phyloP scores from a whole-genome alignment of 495 filamentous ascomycete species.

The Neurospora sp. region DNA sequence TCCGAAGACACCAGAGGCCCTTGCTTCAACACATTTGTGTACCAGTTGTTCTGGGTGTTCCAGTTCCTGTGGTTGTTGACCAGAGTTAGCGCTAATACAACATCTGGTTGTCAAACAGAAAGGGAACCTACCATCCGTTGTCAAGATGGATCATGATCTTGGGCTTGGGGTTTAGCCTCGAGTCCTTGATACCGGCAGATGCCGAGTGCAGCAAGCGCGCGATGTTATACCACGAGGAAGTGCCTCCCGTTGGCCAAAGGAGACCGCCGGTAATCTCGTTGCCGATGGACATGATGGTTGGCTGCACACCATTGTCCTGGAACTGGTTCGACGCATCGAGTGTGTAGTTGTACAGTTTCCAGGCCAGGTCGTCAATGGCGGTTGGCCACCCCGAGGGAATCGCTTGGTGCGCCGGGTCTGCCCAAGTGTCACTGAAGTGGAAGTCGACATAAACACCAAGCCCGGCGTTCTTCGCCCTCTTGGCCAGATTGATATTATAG shows the following conservation, averaged over 20 bases:
- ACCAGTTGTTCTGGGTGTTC: conserved; percentile 53
- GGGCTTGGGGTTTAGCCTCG: conserved; percentile 41
- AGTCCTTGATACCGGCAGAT: conserved; percentile 52
- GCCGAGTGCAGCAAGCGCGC: conserved; percentile 52
- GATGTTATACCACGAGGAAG: conserved; percentile 45
- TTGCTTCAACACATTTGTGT: conserved; percentile 44
- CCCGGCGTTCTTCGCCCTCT: conserved; percentile 53
- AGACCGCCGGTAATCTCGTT: conserved; percentile 59
- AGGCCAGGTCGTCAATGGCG: conserved; percentile 45
- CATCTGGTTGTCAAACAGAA: not conserved
- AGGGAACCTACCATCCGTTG: conserved; percentile 43
- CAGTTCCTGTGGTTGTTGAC: conserved; percentile 33
- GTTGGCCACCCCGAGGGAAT: conserved; percentile 54
- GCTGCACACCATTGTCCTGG: conserved; percentile 39
- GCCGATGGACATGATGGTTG: conserved; percentile 56
- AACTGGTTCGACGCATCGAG: conserved; percentile 50
- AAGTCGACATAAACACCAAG: conserved; percentile 59
- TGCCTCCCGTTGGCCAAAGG: conserved; percentile 51
- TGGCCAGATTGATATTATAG: conserved; percentile 59
- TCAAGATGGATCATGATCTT: conserved; percentile 63
- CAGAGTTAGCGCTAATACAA: not conserved
- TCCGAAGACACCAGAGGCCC: conserved; percentile 43
- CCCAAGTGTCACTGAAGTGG: conserved; percentile 62
- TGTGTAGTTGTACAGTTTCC: conserved; percentile 59
- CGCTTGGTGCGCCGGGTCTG: conserved; percentile 33